Conservation (phyloP, 139 green algal species). For the Closterium sp. region DNA sequence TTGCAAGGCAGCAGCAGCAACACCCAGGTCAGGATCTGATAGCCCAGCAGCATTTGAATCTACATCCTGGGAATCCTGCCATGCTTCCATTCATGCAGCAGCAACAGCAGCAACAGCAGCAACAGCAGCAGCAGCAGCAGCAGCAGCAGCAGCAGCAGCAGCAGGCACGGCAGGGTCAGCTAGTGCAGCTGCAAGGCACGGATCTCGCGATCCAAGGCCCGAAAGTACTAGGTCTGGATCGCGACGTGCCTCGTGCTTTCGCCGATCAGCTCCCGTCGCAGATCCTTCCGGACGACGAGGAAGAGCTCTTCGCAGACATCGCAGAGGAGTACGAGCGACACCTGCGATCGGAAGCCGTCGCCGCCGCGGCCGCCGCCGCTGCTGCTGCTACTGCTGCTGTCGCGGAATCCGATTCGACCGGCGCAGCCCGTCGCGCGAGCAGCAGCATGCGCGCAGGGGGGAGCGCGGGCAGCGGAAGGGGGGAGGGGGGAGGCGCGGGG, state of each 20-base stretch:
- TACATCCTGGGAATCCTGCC: not conserved
- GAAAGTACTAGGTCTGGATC: not conserved
- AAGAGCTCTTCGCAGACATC: constrained; percentile 19
- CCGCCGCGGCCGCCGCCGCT: no score
- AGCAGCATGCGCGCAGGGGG: not conserved
- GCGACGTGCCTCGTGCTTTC: not conserved
- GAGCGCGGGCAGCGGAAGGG: not conserved
- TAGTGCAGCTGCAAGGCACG: not conserved
- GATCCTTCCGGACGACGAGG: constrained; percentile 21
- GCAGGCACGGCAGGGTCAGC: no score
- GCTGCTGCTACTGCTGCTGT: not conserved
- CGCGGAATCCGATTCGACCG: not conserved
- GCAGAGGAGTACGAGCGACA: not conserved
- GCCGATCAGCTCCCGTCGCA: not conserved
- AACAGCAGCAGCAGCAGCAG: no score
- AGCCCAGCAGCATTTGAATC: not conserved
- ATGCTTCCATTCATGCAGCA: not conserved
- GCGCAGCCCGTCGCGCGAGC: not conserved
- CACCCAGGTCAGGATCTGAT: not conserved
- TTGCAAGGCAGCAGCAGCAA: not conserved
- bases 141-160: no score
- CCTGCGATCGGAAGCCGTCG: not conserved
- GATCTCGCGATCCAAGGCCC: not conserved
- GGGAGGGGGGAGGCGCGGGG: not conserved
- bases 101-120: not conserved